Evolutionary conservation across 208 protist species (phyloP), one percentile per base, ranked within the genome.

Genomic region (Leishmania arabica): DNA sequence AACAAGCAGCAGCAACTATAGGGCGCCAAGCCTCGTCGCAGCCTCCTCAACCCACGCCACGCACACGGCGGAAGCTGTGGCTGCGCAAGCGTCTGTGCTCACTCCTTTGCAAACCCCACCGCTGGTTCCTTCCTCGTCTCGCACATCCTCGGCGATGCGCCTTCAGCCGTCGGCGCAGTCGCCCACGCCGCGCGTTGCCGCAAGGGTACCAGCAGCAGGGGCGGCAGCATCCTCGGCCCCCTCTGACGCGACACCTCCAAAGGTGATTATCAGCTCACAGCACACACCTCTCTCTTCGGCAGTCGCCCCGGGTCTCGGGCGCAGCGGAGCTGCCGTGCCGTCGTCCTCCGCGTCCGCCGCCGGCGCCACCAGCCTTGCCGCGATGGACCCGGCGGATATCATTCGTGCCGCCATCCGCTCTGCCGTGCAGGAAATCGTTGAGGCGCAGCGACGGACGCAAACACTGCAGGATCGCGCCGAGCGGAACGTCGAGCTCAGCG

Each of bases 331-430:
- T 56, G 47, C 70, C n/a, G 70, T 58, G 70, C 70, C 47, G 70
- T 45, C 72, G 31, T 74, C 76, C 70, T 68, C 74, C 49, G 70
- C 70, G 1, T 75, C 62, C 21, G 68, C 81, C 21, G 34, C 51
- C 31, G 17, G 40, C 34, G 74, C 77, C 34, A 74, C 65, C 49
- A 65, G 62, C 27, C 40, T 70, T 19, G 54, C 56, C 42, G 19
- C 76, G 49, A 74, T 85, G 47, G 77, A 85, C 49, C 82, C 82
- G 40, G 75, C 51, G 13, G 80, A 84, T 40, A 75, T 93, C 40
- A 87, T 95, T 71, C 85, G 87, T 6, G 81, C 80, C n/a, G 90
- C 92, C 27, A 91, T 95, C 56, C 89, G 87, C 34, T 89, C 91
- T 69, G 92, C 92, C 7, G 92, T 94, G 64, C 75, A 83, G 53